Evolutionary conservation across 495 filamentous ascomycete species (phyloP), one percentile per base, ranked within the genome.

Genomic region (Aspergillus incahuasiensis): DNA sequence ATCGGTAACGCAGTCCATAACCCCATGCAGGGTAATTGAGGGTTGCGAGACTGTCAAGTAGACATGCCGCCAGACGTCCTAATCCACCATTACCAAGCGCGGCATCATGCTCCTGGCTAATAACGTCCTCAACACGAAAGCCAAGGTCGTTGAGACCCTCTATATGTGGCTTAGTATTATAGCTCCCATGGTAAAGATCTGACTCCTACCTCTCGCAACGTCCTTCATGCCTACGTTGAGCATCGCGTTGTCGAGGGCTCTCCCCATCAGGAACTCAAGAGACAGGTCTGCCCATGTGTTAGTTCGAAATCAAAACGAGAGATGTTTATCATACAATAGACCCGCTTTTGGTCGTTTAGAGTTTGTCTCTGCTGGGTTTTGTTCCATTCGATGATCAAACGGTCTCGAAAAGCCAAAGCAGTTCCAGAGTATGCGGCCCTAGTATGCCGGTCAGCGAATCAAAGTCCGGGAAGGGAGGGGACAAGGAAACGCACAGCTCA

Each of bases 201-300:
- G 8, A 25, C 8, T 19, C 68, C 35, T 74, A 90, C 88, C 82
- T 74, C 83, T 84, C 19, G 94, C 94, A 48, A 86, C 72, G 64
- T 90, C 83, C 72, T 98, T 98, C 74, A 89, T 76, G 9, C 88
- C 90, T 50, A 94, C 80, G 64, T 98, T 98, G 52, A 98, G 82
- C 89, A 98, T 97, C 28, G 95, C 91, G 85, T 98, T 98, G 73
- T 98, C 94, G 61, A 98, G 73, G 32, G 94, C 87, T 62, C 94
- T 79, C 21, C 94, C 94, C 94, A 98, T 98, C 55, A 98, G 75
- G 63, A 98, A 98, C 67, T 98, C 94, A 40, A 98, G 82, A 28
- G 91, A 96, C 40, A 98, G 79, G 69, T 98, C 82, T 84, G 52
- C 28, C 62, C 38, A 30, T 49, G 6, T 19, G 48, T 65, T 41